Conservation (phyloP, 2,329 filamentous ascomycete species). For the Fusarium hostae region DNA sequence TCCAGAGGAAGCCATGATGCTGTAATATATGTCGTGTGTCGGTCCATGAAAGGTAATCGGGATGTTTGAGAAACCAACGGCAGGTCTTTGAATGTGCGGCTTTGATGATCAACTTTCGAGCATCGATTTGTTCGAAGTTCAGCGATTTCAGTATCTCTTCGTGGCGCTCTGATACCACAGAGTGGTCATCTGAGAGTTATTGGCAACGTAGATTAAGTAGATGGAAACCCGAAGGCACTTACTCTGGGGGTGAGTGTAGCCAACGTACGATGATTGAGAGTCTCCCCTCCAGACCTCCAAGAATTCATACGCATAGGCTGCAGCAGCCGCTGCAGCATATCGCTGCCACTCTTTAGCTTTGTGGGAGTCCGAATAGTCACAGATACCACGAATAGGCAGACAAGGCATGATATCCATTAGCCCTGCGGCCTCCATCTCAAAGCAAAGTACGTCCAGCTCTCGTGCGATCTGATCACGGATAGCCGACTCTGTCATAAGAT, state of each 20-base stretch:
- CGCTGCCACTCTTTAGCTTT: background rate
- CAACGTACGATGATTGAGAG: fast-evolving
- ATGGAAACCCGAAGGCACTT: background rate
- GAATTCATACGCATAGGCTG: background rate
- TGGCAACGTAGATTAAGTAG: background rate
- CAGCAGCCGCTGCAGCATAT: background rate
- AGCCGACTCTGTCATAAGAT: fast-evolving
- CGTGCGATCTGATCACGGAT: fast-evolving
- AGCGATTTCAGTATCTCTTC: conserved; percentile 45
- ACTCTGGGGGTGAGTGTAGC: fast-evolving
- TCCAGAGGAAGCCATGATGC: conserved; percentile 56
- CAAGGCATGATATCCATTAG: background rate
- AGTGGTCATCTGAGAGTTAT: background rate
- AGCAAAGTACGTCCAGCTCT: background rate
- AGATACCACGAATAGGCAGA: background rate
- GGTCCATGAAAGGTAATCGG: conserved; percentile 16
- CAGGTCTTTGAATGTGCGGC: conserved; percentile 47
- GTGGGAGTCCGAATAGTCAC: background rate
- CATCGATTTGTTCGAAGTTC: conserved; percentile 53
- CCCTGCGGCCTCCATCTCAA: background rate
- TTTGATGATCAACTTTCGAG: conserved; percentile 51
- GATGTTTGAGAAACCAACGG: conserved; percentile 20
- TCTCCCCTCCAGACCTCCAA: fast-evolving
- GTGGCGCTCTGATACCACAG: background rate
- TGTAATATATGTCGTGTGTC: background rate